Evolutionary conservation across 345 rosid genomes (phyloP).

Genomic region (Eucalyptus microcorys): DNA sequence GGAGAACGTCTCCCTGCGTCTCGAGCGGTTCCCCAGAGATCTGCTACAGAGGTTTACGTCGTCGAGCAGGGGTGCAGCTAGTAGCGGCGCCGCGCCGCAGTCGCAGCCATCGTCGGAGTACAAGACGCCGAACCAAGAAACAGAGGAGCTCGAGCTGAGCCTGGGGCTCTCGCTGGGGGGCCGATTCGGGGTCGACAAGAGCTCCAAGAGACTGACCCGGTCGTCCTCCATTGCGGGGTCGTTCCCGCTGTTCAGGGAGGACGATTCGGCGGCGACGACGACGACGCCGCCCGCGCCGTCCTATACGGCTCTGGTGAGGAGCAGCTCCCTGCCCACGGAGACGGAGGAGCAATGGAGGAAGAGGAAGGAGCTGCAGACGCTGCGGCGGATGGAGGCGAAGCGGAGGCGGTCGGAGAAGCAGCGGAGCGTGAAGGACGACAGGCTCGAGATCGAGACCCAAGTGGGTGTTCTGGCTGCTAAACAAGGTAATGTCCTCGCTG

Average conservation of each 20-base stretch:
- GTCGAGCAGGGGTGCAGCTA: not conserved
- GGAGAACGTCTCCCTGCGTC: not conserved
- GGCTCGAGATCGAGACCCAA: not conserved
- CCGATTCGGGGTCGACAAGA: conserved; percentile 75
- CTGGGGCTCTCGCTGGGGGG: conserved; percentile 90
- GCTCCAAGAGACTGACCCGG: conserved; percentile 34
- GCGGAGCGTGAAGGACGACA: conserved; percentile 16
- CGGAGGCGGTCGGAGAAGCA: conserved; percentile 82
- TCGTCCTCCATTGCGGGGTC: conserved; percentile 70
- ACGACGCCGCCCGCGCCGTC: conserved; percentile 11
- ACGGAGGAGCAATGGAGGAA: conserved; percentile 92
- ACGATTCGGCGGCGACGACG: not conserved
- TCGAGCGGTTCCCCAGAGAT: conserved; percentile 15
- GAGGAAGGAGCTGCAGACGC: conserved; percentile 76
- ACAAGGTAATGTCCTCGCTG: not conserved
- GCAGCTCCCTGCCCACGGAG: conserved; percentile 80
- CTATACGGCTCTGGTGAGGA: conserved; percentile 40
- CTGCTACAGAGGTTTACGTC: conserved; percentile 59
- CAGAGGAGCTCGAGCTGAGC: conserved; percentile 62
- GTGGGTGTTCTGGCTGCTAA: not conserved
- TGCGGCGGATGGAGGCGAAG: conserved; percentile 84
- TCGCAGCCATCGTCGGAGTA: not conserved
- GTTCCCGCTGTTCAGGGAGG: conserved; percentile 23
- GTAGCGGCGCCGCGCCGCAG: not conserved
- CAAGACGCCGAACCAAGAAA: not conserved